Evolutionary conservation across 2,329 filamentous ascomycete genomes (phyloP).

Genomic region (Ophioceras dolichostomum): DNA sequence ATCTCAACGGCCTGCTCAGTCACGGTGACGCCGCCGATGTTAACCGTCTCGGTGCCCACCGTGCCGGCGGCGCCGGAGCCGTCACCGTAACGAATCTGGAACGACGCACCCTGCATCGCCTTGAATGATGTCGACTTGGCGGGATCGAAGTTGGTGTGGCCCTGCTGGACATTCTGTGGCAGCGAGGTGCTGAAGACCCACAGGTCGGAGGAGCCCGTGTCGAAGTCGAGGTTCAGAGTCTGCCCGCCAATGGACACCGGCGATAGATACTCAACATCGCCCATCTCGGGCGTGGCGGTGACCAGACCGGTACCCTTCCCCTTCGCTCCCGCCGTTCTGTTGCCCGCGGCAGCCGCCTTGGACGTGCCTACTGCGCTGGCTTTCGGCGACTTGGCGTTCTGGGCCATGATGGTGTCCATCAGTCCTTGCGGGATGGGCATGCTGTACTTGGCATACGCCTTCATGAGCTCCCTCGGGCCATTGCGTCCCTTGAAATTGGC

Average conservation of each 20-base stretch:
- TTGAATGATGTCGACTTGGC: constrained; percentile 20
- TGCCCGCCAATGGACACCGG: constrained; percentile 60
- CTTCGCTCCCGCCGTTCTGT: constrained; percentile 5
- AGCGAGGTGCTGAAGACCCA: constrained; percentile 61
- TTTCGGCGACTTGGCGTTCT: constrained; percentile 5
- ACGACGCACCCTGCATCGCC: constrained; percentile 31
- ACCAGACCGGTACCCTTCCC: constrained; percentile 40
- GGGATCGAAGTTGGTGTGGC: constrained; percentile 33
- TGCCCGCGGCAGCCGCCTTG: constrained; percentile 10
- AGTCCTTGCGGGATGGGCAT: constrained; percentile 34
- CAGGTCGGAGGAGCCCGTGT: constrained; percentile 65
- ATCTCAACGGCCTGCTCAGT: constrained; percentile 54
- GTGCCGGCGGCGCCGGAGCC: constrained; percentile 47
- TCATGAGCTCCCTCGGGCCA: constrained; percentile 49
- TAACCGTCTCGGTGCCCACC: constrained; percentile 57
- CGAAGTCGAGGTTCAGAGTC: constrained; percentile 56
- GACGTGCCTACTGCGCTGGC: constrained; percentile 7
- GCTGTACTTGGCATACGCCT: constrained; percentile 57
- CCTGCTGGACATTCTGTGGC: constrained; percentile 23
- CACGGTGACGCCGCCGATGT: constrained; percentile 53
- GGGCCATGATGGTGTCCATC: constrained; percentile 21
- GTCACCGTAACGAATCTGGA: constrained; percentile 59
- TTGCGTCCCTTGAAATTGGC: constrained; percentile 39
- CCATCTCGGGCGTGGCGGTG: constrained; percentile 48
- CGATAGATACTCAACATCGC: constrained; percentile 58